Base-by-base conservation (phyloP, 768 basidiomycete genomes). In the Suillus spraguei region DNA sequence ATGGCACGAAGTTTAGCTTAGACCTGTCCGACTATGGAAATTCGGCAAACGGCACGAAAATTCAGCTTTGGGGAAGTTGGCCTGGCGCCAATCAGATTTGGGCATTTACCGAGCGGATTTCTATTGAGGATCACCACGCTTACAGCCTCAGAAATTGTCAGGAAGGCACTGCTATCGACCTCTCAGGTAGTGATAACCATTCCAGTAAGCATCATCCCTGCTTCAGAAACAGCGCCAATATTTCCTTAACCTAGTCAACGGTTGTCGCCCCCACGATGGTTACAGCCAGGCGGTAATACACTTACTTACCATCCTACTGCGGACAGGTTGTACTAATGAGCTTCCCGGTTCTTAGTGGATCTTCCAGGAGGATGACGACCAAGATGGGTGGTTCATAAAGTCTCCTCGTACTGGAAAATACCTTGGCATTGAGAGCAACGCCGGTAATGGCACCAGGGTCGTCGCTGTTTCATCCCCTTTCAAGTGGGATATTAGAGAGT, bases 81-180 rank as follows among this genome's bases (percentile, higher is more conserved):
- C 2, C 4, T 44, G 20, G 42, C 42, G 17, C 17, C 17, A 42
- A 42, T 42, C 41, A 42, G 17, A 17, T 42, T 20, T 42, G 41
- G 41, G 17, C 17, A 42, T 17, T 9, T 8, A 20, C 7, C 41
- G 41, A 42, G 41, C 17, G 41, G 6, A 8, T 3, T 44, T n/a
- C 42, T 64, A 64, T 81, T 56, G 68, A 75, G 64, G 66, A 63
- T 16, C 81, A 83, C 20, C 62, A 54, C 20, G 76, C 68, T 1
- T 87, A 84, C 74, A 76, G 66, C 33, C 78, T 88, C 67, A 76
- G 70, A 47, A 89, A 88, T 71, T 78, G 72, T 68, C 81, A 84
- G 72, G 75, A 80, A 13, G 80, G 79, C 5, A 87, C 81, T 5
- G 82, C 78, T 42, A 65, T 87, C 36, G 86, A 88, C 67, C 77